A percentile compares a stretch with the other conserved stretches of the same genome.
These are phyloP conservation scores for Rauvolfia tetraphylla DNA, from an alignment of 257 asterid genomes.

Conservation along the genomic window DNA sequence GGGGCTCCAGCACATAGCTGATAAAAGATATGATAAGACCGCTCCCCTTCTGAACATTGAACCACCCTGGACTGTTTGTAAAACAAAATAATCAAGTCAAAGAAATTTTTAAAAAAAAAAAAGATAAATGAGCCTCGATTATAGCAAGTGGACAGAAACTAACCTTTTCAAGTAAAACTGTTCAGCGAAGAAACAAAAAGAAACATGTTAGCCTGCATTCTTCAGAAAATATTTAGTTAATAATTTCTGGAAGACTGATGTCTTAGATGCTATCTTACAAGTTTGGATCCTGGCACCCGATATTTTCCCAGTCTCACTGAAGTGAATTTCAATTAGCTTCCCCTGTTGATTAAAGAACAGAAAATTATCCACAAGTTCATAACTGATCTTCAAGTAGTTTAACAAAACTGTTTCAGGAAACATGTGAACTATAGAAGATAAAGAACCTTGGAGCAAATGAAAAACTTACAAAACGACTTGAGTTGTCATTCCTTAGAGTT, in stretches of 20 bases:
- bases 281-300: constrained; percentile 97
- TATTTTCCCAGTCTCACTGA: constrained; percentile 96
- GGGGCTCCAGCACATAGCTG: constrained; percentile 99
- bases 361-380: neutral
- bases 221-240: constrained; percentile 11
- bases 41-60: constrained; percentile 88
- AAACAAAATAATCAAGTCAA: constrained; percentile 29
- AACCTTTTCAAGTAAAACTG: constrained; percentile 99
- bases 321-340: constrained; percentile 95
- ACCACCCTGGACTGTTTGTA: constrained; percentile 91
- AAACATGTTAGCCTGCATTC: constrained; percentile 29
- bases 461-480: constrained; percentile 96
- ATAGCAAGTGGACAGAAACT: constrained; percentile 17
- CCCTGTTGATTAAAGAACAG: constrained; percentile 48
- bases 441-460: constrained; percentile 4
- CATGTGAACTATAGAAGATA: neutral
- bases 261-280: constrained; percentile 55
- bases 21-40: constrained; percentile 98
- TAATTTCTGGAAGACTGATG: constrained; percentile 19
- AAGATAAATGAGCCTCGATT: constrained; percentile 18
- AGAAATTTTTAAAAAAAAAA: constrained; percentile 20
- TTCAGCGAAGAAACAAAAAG: constrained; percentile 28
- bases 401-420: neutral
- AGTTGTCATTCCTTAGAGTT: constrained; percentile 90
- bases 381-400: neutral